Conservation (phyloP, 495 filamentous ascomycete genomes). For the Xylaria intraflava region DNA sequence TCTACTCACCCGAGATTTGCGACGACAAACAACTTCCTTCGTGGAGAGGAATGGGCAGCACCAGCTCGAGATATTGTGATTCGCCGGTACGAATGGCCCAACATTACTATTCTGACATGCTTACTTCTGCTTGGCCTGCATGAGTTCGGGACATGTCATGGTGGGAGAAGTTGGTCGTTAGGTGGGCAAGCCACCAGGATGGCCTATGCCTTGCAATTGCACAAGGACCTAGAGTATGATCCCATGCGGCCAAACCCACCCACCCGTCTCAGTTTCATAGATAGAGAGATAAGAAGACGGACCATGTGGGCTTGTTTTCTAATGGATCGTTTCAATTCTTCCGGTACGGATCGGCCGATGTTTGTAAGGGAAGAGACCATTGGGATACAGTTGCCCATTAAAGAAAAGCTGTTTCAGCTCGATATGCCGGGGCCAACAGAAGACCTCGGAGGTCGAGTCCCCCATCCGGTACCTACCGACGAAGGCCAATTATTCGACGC, state of each 20-base stretch:
- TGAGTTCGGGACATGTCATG: constrained; percentile 95
- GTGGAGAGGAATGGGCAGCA: constrained; percentile 84
- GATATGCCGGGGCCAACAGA: constrained; percentile 88
- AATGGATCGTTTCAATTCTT: constrained; percentile 97
- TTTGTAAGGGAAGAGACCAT: constrained; percentile 84
- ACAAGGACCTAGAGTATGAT: constrained; percentile 88
- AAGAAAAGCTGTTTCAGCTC: constrained; percentile 82
- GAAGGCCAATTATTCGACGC: constrained; percentile 59
- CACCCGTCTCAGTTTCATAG: constrained; percentile 75
- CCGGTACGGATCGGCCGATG: constrained; percentile 88
- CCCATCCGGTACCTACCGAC: constrained; percentile 56
- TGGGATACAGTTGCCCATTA: constrained; percentile 84
- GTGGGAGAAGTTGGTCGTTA: constrained; percentile 90
- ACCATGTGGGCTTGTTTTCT: constrained; percentile 98
- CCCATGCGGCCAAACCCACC: constrained; percentile 60
- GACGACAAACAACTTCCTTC: constrained; percentile 76
- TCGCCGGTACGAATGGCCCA: constrained; percentile 85
- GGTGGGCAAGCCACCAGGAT: constrained; percentile 92
- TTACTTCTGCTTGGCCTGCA: constrained; percentile 84
- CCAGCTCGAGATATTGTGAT: constrained; percentile 78
- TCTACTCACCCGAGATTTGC: constrained; percentile 88
- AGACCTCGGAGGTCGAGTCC: constrained; percentile 66
- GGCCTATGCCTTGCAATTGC: constrained; percentile 92
- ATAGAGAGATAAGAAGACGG: constrained; percentile 83
- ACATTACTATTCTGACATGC: constrained; percentile 89